phyloP scores from a whole-genome alignment of 2,329 filamentous ascomycete species.

The Huntiella decipiens region DNA sequence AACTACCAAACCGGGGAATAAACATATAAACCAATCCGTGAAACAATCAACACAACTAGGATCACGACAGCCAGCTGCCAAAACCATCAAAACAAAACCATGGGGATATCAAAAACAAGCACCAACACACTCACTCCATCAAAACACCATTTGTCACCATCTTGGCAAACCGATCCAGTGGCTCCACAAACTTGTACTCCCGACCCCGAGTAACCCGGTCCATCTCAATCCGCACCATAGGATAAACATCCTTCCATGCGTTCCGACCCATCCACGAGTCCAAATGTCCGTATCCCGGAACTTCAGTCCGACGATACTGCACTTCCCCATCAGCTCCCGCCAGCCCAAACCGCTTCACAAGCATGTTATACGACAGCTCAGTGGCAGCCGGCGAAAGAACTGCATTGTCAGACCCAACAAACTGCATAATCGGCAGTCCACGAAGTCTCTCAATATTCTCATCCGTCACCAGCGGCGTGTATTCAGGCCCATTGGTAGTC shows the following conservation, averaged over 20 bases:
- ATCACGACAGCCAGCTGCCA: not conserved
- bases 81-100: not conserved
- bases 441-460: constrained; percentile 31
- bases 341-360: constrained; percentile 31
- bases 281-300: constrained; percentile 39
- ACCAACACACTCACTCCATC: constrained; percentile 17
- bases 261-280: constrained; percentile 44
- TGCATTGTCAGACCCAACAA: constrained; percentile 35
- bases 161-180: constrained; percentile 23
- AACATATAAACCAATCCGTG: constrained; percentile 1
- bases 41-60: not conserved
- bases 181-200: constrained; percentile 24
- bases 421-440: constrained; percentile 36
- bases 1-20: not conserved
- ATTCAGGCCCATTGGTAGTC: constrained; percentile 31
- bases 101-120: not conserved
- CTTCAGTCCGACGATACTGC: constrained; percentile 31
- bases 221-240: constrained; percentile 33
- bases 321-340: constrained; percentile 17
- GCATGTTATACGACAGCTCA: constrained; percentile 30
- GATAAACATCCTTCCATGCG: constrained; percentile 40
- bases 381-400: constrained; percentile 36
- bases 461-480: constrained; percentile 26
- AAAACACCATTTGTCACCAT: constrained; percentile 25
- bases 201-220: constrained; percentile 30